Evolutionary conservation across 345 rosid species (phyloP).

Genomic region (Eucalyptus regnans): DNA sequence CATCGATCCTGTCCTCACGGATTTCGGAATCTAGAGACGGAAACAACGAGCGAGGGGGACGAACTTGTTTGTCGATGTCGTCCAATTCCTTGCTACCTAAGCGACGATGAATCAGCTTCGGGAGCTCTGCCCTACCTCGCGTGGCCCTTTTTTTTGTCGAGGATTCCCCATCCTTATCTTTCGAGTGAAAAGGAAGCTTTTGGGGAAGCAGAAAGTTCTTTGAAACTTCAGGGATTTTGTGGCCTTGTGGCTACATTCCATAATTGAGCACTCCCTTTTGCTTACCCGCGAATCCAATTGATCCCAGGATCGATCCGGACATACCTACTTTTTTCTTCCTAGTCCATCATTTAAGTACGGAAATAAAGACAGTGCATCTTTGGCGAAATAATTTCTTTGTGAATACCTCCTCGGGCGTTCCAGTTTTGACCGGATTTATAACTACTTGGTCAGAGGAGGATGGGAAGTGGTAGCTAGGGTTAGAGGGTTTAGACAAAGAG

Average conservation of each 20-base stretch:
- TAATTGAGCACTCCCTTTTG: background rate
- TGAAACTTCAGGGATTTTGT: background rate
- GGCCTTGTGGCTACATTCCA: background rate
- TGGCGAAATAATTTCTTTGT: background rate
- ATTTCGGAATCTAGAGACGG: background rate
- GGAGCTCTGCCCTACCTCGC: background rate
- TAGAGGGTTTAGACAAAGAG: rapidly evolving
- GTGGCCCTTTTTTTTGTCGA: background rate
- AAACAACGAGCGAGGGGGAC: background rate
- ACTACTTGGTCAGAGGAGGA: background rate
- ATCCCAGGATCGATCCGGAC: background rate
- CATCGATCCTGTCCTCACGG: background rate
- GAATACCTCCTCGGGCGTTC: no score
- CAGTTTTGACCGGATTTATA: background rate
- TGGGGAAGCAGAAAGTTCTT: background rate
- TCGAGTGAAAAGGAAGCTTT: background rate
- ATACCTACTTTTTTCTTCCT: background rate
- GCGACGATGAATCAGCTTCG: background rate
- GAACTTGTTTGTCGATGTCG: background rate
- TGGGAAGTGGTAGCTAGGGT: background rate
- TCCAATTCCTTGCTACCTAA: background rate
- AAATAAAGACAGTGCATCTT: background rate
- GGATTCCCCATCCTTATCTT: background rate
- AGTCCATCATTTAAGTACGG: background rate
- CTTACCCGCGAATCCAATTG: background rate